Conservation (phyloP, 352 stramenopile genomes). For the Pythium vanterpoolii region DNA sequence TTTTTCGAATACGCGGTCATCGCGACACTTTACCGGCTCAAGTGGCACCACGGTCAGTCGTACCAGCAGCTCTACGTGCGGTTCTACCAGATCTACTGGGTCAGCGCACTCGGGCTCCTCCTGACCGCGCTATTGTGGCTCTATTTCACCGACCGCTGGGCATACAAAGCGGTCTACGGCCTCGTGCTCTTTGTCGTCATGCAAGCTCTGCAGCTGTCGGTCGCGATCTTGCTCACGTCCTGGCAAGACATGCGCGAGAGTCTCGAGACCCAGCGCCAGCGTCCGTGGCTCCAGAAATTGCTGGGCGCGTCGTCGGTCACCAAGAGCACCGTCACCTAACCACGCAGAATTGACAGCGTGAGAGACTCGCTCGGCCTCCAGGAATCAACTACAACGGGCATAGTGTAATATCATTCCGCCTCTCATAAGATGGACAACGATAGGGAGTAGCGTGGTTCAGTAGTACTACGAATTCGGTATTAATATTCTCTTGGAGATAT, state of each 20-base stretch:
- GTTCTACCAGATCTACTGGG: conserved; percentile 74
- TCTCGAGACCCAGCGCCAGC: conserved; percentile 19
- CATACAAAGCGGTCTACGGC: conserved; percentile 43
- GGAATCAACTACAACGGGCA: too few relatives aligned
- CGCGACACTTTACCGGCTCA: conserved; percentile 43
- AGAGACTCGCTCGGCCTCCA: too few relatives aligned
- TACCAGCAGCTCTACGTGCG: conserved; percentile 33
- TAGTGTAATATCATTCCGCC: too few relatives aligned
- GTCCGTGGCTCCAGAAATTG: conserved; percentile 22
- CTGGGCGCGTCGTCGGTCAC: conserved; percentile 18
- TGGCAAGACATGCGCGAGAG: conserved; percentile 43
- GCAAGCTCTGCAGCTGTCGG: conserved; percentile 50
- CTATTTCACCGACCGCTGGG: conserved; percentile 53
- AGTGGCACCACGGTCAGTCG: conserved; percentile 37
- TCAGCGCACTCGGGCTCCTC: conserved; percentile 40
- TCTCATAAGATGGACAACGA: too few relatives aligned
- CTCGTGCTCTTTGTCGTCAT: conserved; percentile 45
- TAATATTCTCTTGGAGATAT: too few relatives aligned
- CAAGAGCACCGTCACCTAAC: conserved; percentile 6
- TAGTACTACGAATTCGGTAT: too few relatives aligned
- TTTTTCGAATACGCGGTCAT: conserved; percentile 62
- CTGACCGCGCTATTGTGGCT: conserved; percentile 46
- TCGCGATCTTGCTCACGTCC: conserved; percentile 57
- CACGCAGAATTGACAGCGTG: not conserved
- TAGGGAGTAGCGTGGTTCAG: too few relatives aligned